Base-by-base conservation (phyloP, 2,329 filamentous ascomycete species). In the Exserohilum turcica region DNA sequence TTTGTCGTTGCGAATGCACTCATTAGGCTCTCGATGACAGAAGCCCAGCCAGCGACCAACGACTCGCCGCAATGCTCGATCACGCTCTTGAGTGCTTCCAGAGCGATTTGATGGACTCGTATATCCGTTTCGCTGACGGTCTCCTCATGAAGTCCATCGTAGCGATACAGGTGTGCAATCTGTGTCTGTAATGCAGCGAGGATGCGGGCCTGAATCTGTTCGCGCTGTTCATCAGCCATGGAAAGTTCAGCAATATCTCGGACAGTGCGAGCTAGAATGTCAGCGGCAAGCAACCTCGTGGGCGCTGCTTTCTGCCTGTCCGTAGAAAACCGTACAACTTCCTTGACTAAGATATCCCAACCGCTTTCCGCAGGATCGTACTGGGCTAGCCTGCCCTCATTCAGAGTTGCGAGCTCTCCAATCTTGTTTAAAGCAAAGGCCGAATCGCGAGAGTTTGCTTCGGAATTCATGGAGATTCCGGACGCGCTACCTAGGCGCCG, bases 21-120 rank as follows among this genome's bases (percentile, higher is more conserved):
- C 59, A 87, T 86, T 58, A 97, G 89, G 56, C 97, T 88, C 38
- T 90, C 86, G 61, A 99, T 94, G 0, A 91, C 86, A 43, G 91
- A 83, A 42, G 89, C 84, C 94, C 94, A 99, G 3, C 92, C 92
- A 60, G 86, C 87, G 12, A 89, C 80, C 5, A 97, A 82, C 0
- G 85, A 86, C 68, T 99, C 92, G 7, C 93, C 94, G 63, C 89
- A 93, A 57, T 92, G 88, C 67, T 97, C 93, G 2, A 99, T 81
- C 16, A 97, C 85, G 49, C 82, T 87, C 71, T 91, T 92, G 6
- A 96, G 78, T 0, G 89, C 88, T 59, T 96, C 91, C 1, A 96
- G 81, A 19, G 90, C 81, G 47, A 89, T 85, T 58, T 87, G 87
- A 70, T 96, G 91, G 13, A 96, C 89, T 49, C 94, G 89, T 15